Base-by-base conservation (phyloP, 2,329 filamentous ascomycete species). In the Ilyonectria robusta region DNA sequence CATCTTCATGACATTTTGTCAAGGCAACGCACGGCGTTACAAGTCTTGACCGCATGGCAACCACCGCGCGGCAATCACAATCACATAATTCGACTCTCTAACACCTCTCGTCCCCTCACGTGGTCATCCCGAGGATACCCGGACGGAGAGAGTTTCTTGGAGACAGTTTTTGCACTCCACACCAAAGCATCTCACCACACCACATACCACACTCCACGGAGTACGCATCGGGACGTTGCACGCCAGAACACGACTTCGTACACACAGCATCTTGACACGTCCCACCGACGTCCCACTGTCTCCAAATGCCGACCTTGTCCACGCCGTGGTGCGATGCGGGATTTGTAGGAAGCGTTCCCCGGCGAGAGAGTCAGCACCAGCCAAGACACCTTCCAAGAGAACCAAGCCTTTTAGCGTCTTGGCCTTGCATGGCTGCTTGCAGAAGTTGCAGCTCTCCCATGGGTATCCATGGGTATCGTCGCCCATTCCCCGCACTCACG, bases 331-430 rank as follows among this genome's bases (percentile, higher is more conserved):
- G 42, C 21, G 29, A 26, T 59, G 58, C 64, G 64, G 64, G 35
- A 62, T 58, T 62, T 59, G 33, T 31, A 48, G 59, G 64, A 21
- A 51, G 23, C 29, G 21, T 55, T 44, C 64, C 53, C 55, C 54
- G 59, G 59, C 29, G 9, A 42, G 17, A 7, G 13, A 53, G 21
- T 40, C 31, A 53, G 56, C 29, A 64, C 62, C 61, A 59, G 62
- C 69, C 61, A 66, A 67, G 71, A 66, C 50, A 35, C 40, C 8
- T 19, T 40, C 37, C 57, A 60, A 67, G 48, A 62, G n/a, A 9
- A 59, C 67, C 69, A 72, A 75, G 66, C 59, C 59, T 72, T 71
- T 70, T 73, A 74, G 74, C 72, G 71, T 48, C 67, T 67, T 58
- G 69, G 70, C 63, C 57, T 56, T 65, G 65, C 67, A 48, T 63